Evolutionary conservation across 352 stramenopile species (phyloP).

Genomic region (Phytophthora multivora): DNA sequence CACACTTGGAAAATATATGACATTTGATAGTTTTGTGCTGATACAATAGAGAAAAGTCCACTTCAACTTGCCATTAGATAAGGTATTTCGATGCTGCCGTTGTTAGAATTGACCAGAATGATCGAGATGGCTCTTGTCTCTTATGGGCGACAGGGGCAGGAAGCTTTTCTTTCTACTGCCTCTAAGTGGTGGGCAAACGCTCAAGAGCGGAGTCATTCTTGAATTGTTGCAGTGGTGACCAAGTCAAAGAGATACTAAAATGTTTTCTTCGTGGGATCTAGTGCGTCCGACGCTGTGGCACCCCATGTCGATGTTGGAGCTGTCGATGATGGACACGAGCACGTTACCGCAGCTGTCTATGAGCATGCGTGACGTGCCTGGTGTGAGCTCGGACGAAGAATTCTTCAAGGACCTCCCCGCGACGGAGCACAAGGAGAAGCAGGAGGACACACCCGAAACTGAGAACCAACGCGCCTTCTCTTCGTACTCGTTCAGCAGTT

Average conservation of each 20-base stretch:
- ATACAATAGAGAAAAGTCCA: not conserved
- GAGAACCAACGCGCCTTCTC: slow-evolving; percentile 60
- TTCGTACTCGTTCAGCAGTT: slow-evolving; percentile 81
- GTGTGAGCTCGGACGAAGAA: slow-evolving; percentile 60
- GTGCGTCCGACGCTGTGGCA: slow-evolving; percentile 81
- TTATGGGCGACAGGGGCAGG: slow-evolving; percentile 6
- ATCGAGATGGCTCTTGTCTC: not conserved
- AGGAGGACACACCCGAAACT: slow-evolving; percentile 29
- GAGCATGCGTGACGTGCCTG: slow-evolving; percentile 40
- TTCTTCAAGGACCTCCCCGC: slow-evolving; percentile 83
- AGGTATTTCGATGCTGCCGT: slow-evolving; percentile 2
- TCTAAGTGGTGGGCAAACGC: not conserved
- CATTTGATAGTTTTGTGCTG: slow-evolving; percentile 11
- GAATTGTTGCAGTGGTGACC: slow-evolving; percentile 25
- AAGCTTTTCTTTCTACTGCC: not conserved
- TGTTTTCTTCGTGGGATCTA: slow-evolving; percentile 81
- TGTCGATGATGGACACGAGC: slow-evolving; percentile 82
- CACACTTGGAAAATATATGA: slow-evolving; percentile 1
- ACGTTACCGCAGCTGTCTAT: slow-evolving; percentile 51
- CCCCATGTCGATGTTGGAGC: slow-evolving; percentile 78
- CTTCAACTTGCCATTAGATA: slow-evolving; percentile 21
- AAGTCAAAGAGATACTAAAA: slow-evolving; percentile 28
- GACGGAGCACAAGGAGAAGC: slow-evolving; percentile 36
- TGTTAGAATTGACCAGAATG: slow-evolving; percentile 11
- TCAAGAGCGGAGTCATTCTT: slow-evolving; percentile 19